These are phyloP conservation scores for Drechmeria coniospora DNA, from an alignment of 2,329 filamentous ascomycete genomes.

Conservation along the genomic window DNA sequence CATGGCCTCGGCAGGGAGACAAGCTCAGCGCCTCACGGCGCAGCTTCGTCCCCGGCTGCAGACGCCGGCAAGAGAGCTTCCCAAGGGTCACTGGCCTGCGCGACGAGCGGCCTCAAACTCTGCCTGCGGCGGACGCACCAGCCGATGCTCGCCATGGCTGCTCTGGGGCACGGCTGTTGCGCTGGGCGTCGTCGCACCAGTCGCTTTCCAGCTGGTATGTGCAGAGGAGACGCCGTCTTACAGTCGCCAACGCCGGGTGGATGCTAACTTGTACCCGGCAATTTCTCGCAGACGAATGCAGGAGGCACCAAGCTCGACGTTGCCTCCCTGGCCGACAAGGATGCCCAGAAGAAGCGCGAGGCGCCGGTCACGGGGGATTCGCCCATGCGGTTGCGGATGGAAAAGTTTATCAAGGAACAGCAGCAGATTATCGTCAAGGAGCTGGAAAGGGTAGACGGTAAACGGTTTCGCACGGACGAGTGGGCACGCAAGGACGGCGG, in stretches of 20 bases:
- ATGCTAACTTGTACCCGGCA: constrained; percentile 6
- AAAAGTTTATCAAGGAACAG: constrained; percentile 85
- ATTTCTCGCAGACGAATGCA: constrained; percentile 20
- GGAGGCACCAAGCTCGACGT: constrained; percentile 37
- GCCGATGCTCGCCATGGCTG: constrained; percentile 7
- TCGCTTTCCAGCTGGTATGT: constrained; percentile 45
- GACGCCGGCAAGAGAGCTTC: constrained; percentile 6
- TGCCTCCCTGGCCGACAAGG: constrained; percentile 69
- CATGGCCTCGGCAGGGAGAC: constrained; percentile 16
- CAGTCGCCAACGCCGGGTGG: neutral
- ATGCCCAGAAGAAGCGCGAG: constrained; percentile 67
- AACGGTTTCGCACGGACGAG: constrained; percentile 65
- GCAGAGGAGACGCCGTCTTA: constrained; percentile 5
- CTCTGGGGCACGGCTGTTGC: constrained; percentile 23
- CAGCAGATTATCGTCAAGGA: constrained; percentile 76
- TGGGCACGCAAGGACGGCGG: constrained; percentile 83
- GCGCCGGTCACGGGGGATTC: constrained; percentile 51
- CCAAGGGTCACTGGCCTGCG: constrained; percentile 11
- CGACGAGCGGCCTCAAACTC: constrained; percentile 13
- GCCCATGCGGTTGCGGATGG: constrained; percentile 96
- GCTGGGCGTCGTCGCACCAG: constrained; percentile 33
- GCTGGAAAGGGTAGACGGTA: constrained; percentile 71
- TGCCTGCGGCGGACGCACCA: constrained; percentile 6
- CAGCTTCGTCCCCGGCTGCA: constrained; percentile 12
- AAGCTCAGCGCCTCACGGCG: constrained; percentile 14